These are phyloP conservation scores for Lomentospora prolificans DNA, from an alignment of 2,329 filamentous ascomycete genomes.

Conservation along the genomic window DNA sequence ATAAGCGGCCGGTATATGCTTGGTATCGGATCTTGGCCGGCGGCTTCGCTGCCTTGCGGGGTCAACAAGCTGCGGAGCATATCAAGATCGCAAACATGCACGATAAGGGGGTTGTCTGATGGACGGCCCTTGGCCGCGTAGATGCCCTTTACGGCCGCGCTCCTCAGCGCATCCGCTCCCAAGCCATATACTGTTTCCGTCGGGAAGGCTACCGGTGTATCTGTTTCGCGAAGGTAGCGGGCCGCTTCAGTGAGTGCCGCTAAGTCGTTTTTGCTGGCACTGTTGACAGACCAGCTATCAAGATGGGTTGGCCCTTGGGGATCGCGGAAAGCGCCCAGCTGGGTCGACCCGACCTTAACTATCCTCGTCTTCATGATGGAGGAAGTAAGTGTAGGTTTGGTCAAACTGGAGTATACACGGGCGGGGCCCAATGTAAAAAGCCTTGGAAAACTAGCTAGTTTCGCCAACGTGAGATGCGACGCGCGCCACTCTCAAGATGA, in stretches of 20 bases:
- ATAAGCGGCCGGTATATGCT: conserved; percentile 71
- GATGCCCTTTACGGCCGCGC: conserved; percentile 77
- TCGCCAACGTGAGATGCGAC: conserved; percentile 2
- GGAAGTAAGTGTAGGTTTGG: not conserved
- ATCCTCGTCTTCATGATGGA: conserved; percentile 30
- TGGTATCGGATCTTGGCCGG: conserved; percentile 44
- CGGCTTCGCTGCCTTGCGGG: conserved; percentile 14
- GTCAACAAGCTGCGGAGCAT: conserved; percentile 60
- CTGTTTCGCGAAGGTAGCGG: conserved; percentile 49
- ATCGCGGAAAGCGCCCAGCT: conserved; percentile 25
- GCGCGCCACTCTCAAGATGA: not conserved
- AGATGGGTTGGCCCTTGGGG: conserved; percentile 21
- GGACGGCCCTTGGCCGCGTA: conserved; percentile 85
- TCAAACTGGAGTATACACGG: conserved; percentile 4
- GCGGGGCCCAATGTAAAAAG: not conserved
- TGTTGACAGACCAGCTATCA: conserved; percentile 31
- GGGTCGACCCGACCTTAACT: conserved; percentile 22
- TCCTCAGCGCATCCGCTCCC: conserved; percentile 89
- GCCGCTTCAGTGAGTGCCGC: conserved; percentile 53
- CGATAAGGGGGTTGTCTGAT: conserved; percentile 89
- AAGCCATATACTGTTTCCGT: conserved; percentile 97
- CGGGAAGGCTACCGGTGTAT: conserved; percentile 83
- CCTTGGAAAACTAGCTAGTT: not conserved
- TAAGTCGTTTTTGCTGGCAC: conserved; percentile 21
- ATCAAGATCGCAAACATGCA: conserved; percentile 73